A percentile compares a stretch with the other conserved stretches of the same genome.
These are phyloP conservation scores for Rhytidiadelphus loreus DNA, from an alignment of 225 moss, liverwort and hornwort genomes.

Conservation along the genomic window DNA sequence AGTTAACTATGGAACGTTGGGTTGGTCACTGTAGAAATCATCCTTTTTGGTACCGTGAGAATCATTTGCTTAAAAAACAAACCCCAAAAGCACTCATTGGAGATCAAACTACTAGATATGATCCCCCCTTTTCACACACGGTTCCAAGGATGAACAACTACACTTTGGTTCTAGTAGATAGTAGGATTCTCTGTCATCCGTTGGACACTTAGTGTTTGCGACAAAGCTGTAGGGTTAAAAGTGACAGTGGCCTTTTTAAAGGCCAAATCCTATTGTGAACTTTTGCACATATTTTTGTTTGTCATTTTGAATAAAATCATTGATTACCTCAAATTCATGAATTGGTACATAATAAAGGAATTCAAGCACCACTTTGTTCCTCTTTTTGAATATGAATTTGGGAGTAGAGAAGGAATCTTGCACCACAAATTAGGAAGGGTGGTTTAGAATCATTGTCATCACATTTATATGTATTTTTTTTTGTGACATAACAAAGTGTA, in stretches of 20 bases:
- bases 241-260: not conserved
- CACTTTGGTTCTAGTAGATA: rapidly evolving
- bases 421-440: not conserved
- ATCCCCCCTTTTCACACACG: not conserved
- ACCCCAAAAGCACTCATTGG: rapidly evolving
- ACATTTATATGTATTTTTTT: not conserved
- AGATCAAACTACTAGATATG: not conserved
- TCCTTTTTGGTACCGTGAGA: rapidly evolving
- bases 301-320: rapidly evolving
- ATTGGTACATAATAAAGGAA: no score
- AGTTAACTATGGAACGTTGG: rapidly evolving
- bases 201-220: rapidly evolving
- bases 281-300: not conserved
- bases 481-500: not conserved
- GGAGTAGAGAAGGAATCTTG: rapidly evolving
- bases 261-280: not conserved
- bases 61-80: not conserved
- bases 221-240: rapidly evolving
- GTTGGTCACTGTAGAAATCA: rapidly evolving
- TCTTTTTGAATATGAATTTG: not conserved
- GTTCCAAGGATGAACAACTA: not conserved
- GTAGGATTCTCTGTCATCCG: rapidly evolving
- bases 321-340: rapidly evolving
- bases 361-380: not conserved
- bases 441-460: not conserved